Evolutionary conservation across 2,329 filamentous ascomycete species (phyloP), one percentile per base, ranked within the genome.

Genomic region (Aspergillus spinulosporus): DNA sequence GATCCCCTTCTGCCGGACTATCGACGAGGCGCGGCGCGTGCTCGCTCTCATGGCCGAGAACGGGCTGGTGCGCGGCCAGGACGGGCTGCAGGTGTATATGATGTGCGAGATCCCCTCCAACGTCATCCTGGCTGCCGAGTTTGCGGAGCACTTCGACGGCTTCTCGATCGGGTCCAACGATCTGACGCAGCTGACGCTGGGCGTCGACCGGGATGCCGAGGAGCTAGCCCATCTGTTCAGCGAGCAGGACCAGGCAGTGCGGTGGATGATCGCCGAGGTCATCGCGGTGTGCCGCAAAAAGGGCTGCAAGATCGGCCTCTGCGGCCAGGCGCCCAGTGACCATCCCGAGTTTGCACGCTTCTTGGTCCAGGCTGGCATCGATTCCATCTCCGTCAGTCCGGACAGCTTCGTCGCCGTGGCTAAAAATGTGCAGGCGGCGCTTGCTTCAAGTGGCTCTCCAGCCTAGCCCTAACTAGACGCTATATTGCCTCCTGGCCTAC

Each of bases 31-130:
- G n/a, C 63, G 67, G 37, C 68, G 64, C 47, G 73, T 74, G 1
- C 59, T 74, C 3, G 51, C 63, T 3, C 66, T 71, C n/a, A 72
- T 75, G 73, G 70, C 65, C 2, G 65, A 72, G n/a, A 71, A 76
- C 47, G 73, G 74, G 1, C 70, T 76, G n/a, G 54, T 49, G 51
- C 68, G 74, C 8, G 72, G 73, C 11, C 67, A 72, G 43, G 62
- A 68, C 2, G 72, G 71, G 4, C 64, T 76, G 4, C 52, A 73
- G 54, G 70, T 76, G 40, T 76, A 76, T 52, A 69, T 75, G 43
- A 76, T 76, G 73, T 75, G 73, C 56, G 73, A 76, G 61, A 76
- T 76, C 26, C 74, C 73, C 0, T 73, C 72, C 9, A 76, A 76
- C 40, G 72, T 75, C 12, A 75, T 76, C 42, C 60, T 75, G 6